A percentile compares a stretch with the other conserved stretches of the same genome.
phyloP scores from a whole-genome alignment of 257 asterid species.

The Solanum tarapatanum region DNA sequence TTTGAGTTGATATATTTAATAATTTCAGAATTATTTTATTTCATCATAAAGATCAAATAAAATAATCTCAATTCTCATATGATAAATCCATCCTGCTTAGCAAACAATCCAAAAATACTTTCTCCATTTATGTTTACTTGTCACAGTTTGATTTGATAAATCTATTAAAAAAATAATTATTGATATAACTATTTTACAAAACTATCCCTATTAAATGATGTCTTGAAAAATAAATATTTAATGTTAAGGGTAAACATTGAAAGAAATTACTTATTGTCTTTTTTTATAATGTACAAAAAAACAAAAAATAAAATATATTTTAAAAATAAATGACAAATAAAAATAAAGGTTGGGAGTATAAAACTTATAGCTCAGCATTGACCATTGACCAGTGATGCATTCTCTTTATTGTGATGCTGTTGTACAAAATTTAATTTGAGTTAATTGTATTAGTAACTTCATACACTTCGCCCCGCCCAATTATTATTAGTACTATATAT shows the following conservation, averaged over 20 bases:
- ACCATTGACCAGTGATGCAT: neutral
- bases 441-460: neutral
- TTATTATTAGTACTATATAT: neutral
- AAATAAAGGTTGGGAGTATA: neutral
- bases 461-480: neutral
- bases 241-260: too few relatives aligned
- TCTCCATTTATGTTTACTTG: too few relatives aligned
- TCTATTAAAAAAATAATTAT: too few relatives aligned
- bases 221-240: too few relatives aligned
- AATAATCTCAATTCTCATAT: too few relatives aligned
- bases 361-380: neutral
- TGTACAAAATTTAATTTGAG: neutral
- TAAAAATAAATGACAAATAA: too few relatives aligned
- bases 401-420: neutral
- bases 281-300: too few relatives aligned
- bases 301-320: too few relatives aligned
- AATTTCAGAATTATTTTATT: neutral
- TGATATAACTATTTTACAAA: too few relatives aligned
- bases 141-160: too few relatives aligned
- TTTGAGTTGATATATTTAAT: neutral
- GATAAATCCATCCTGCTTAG: neutral
- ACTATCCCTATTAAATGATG: too few relatives aligned
- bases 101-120: neutral
- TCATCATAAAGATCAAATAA: accelerated
- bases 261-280: too few relatives aligned